These are phyloP conservation scores for Vitis labrusca DNA, from an alignment of 164 flowering plant species.

Conservation along the genomic window DNA sequence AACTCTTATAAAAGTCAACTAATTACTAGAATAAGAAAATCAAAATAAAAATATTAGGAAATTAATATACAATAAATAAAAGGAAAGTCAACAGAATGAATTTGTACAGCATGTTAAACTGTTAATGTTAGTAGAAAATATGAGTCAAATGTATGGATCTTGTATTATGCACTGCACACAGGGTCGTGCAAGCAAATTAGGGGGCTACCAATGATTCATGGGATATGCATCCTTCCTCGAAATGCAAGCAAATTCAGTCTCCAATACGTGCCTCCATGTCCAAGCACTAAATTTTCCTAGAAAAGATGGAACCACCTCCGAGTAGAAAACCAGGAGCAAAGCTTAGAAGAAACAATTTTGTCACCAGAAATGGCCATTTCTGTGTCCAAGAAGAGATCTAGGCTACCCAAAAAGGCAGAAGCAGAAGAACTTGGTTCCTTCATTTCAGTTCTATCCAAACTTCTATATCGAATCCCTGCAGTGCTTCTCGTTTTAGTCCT, in stretches of 20 bases:
- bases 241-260: too few relatives aligned
- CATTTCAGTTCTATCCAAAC: slow-evolving; percentile 9
- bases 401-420: slow-evolving; percentile 19
- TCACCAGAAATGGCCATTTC: slow-evolving; percentile 31
- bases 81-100: too few relatives aligned
- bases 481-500: slow-evolving; percentile 36
- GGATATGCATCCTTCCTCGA: too few relatives aligned
- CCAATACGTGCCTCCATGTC: slow-evolving; percentile 31
- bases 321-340: slow-evolving; percentile 18
- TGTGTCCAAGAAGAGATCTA: slow-evolving; percentile 32
- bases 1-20: too few relatives aligned
- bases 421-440: slow-evolving; percentile 6
- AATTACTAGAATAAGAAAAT: too few relatives aligned
- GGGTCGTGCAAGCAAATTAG: slow-evolving; percentile 20
- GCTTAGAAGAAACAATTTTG: not conserved
- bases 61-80: too few relatives aligned
- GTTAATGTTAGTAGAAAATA: too few relatives aligned
- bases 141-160: not conserved
- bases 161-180: not conserved
- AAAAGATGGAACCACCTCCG: slow-evolving; percentile 2
- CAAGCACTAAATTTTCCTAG: not conserved
- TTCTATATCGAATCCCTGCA: slow-evolving; percentile 32
- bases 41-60: too few relatives aligned
- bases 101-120: too few relatives aligned
- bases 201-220: not conserved